Evolutionary conservation across 495 filamentous ascomycete species (phyloP).

Genomic region (Cercophora sp.): DNA sequence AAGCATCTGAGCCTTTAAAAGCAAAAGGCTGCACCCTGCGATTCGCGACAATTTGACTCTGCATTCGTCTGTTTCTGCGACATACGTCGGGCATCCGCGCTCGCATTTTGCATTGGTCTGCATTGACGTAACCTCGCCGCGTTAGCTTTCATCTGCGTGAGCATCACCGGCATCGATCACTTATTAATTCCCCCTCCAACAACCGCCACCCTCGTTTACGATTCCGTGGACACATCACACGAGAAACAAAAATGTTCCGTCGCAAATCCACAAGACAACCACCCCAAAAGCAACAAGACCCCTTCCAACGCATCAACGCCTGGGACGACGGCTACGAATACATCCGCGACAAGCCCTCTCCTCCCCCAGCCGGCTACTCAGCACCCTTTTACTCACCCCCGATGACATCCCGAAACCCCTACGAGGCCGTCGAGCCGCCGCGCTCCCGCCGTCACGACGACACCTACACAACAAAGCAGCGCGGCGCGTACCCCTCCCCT

Average conservation of each 20-base stretch:
- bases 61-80: neutral
- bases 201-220: neutral
- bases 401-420: neutral
- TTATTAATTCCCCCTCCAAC: neutral
- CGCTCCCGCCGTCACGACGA: neutral
- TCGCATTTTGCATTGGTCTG: neutral
- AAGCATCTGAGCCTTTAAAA: neutral
- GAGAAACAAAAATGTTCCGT: neutral
- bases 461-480: neutral
- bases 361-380: neutral
- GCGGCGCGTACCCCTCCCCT: neutral
- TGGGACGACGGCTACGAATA: slow-evolving; percentile 27
- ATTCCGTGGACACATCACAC: neutral
- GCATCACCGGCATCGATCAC: no score
- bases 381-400: slow-evolving; percentile 9
- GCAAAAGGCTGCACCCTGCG: neutral
- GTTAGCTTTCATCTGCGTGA: no score
- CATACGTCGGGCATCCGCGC: neutral
- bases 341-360: slow-evolving; percentile 5
- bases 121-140: neutral
- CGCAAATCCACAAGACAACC: slow-evolving; percentile 6
- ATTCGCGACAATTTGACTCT: neutral
- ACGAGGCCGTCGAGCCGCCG: neutral
- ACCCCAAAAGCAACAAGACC: slow-evolving; percentile 14
- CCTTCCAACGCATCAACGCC: slow-evolving; percentile 19